phyloP scores from a whole-genome alignment of 2,329 filamentous ascomycete species.

The Ophiostoma sp. region DNA sequence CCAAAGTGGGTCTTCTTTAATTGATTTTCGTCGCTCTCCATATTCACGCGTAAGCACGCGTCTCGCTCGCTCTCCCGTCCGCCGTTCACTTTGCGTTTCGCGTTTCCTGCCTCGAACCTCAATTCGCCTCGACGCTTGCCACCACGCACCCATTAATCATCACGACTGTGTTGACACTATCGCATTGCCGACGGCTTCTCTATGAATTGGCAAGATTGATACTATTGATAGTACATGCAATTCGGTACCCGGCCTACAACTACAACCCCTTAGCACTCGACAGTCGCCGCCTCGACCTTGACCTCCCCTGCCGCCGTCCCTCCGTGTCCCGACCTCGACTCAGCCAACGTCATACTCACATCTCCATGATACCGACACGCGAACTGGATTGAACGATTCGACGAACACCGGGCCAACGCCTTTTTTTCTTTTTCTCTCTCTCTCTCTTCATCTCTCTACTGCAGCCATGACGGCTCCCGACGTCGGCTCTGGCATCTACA shows the following conservation, averaged over 20 bases:
- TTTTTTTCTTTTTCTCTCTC: background rate
- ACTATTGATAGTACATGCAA: too few relatives aligned
- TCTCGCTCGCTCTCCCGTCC: background rate
- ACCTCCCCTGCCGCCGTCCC: background rate
- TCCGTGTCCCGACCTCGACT: background rate
- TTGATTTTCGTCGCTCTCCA: constrained; percentile 6
- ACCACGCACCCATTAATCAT: background rate
- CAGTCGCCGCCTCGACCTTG: background rate
- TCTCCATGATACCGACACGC: background rate
- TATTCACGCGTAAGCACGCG: constrained; percentile 7
- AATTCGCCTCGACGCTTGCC: background rate
- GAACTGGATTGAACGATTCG: background rate
- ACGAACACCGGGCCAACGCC: background rate
- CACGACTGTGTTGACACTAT: background rate
- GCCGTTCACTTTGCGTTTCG: background rate
- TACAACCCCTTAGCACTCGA: background rate
- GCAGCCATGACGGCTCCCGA: constrained; percentile 40
- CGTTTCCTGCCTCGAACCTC: background rate
- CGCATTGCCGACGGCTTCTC: too few relatives aligned
- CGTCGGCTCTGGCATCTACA: constrained; percentile 51
- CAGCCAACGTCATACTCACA: background rate
- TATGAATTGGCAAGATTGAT: too few relatives aligned
- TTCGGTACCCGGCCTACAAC: too few relatives aligned
- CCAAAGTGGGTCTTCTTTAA: constrained; percentile 3
- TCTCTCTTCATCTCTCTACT: background rate